Conservation (phyloP, 495 filamentous ascomycete genomes). For the Neurospora tetrasperma region DNA sequence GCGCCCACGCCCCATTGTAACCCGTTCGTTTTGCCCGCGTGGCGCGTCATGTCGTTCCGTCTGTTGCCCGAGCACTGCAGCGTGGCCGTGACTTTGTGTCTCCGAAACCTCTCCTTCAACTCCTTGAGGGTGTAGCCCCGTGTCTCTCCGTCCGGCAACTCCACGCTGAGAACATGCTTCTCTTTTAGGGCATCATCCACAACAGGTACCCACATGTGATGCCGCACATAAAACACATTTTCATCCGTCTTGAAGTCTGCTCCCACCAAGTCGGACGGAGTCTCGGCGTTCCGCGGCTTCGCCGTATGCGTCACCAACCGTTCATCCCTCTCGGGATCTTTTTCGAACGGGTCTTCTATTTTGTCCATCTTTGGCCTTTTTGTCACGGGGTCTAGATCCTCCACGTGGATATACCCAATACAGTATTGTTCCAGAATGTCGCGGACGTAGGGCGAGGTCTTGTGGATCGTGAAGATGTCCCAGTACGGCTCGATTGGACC, state of each 20-base stretch:
- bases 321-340: conserved; percentile 41
- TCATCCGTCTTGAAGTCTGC: conserved; percentile 42
- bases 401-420: conserved; percentile 41
- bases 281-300: conserved; percentile 50
- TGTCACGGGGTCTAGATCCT: conserved; percentile 40
- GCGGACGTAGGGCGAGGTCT: conserved; percentile 39
- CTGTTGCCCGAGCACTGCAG: conserved; percentile 56
- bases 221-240: conserved; percentile 48
- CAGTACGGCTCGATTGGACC: conserved; percentile 50
- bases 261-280: conserved; percentile 35
- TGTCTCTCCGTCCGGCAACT: conserved; percentile 45
- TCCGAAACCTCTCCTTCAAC: conserved; percentile 39
- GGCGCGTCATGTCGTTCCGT: conserved; percentile 47
- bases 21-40: conserved; percentile 43
- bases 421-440: conserved; percentile 47
- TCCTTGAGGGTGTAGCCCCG: conserved; percentile 43
- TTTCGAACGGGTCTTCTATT: conserved; percentile 46
- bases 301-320: conserved; percentile 34
- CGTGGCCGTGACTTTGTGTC: conserved; percentile 44
- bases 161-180: conserved; percentile 39
- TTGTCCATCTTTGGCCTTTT: conserved; percentile 25
- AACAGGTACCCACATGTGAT: conserved; percentile 53
- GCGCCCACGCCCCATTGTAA: conserved; percentile 51
- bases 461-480: conserved; percentile 54
- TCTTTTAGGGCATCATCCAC: conserved; percentile 25